Percentiles rank a stretch among this genome's conserved stretches.
These are phyloP conservation scores for Plasmodium gonderi DNA, from an alignment of 169 alveolate genomes.

Conservation along the genomic window DNA sequence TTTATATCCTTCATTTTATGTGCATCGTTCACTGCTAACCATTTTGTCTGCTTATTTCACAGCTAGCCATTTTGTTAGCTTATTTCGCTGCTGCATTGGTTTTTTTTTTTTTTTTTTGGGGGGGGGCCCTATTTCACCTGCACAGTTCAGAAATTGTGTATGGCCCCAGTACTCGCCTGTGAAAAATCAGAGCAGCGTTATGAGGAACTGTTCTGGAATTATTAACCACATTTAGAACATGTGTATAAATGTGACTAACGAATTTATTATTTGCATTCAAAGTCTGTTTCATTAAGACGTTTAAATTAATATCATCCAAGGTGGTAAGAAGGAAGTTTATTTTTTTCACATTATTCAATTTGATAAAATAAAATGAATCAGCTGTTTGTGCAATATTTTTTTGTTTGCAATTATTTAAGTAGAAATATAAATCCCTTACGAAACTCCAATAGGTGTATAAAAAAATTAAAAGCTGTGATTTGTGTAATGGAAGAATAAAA, in stretches of 20 bases:
- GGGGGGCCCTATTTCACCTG: slow-evolving; percentile 14
- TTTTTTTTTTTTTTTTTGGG: not conserved
- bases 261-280: slow-evolving; percentile 14
- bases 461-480: slow-evolving; percentile 59
- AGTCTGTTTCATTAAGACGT: slow-evolving; percentile 30
- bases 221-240: slow-evolving; percentile 4
- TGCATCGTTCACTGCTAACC: not conserved
- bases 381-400: not conserved
- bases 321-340: not conserved
- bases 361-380: slow-evolving; percentile 12
- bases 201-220: not conserved
- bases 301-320: slow-evolving; percentile 23
- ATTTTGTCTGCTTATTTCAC: not conserved
- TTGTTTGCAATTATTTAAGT: not conserved
- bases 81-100: not conserved
- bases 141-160: slow-evolving; percentile 61
- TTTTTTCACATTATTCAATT: slow-evolving; percentile 28
- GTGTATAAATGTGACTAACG: slow-evolving; percentile 8
- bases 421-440: not conserved
- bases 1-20: too few species aligned
- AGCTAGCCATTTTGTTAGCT: not conserved
- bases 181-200: not conserved
- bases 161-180: slow-evolving; percentile 43
- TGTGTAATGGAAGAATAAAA: slow-evolving; percentile 46
- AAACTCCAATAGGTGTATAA: slow-evolving; percentile 47